phyloP scores from a whole-genome alignment of 331 rosid genomes.

The Spiraea crenata region DNA sequence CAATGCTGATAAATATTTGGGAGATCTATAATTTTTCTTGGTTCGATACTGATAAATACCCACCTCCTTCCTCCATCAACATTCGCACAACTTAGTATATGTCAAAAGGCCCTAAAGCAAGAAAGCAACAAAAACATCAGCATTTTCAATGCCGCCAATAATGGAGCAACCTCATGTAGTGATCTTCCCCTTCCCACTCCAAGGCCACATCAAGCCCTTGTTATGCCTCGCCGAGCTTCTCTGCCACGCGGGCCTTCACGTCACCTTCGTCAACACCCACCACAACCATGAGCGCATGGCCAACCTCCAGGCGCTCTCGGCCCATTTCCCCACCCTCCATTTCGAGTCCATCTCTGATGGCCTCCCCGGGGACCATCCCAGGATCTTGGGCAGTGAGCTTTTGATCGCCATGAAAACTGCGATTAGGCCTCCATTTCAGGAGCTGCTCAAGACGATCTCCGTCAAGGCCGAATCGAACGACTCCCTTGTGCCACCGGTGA shows the following conservation, averaged over 20 bases:
- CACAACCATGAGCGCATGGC: constrained; percentile 26
- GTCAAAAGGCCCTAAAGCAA: too few relatives aligned
- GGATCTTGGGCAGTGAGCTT: neutral
- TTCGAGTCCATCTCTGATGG: constrained; percentile 38
- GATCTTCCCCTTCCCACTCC: constrained; percentile 11
- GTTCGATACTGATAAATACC: too few relatives aligned
- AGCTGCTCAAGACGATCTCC: constrained; percentile 14
- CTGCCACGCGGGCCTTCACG: constrained; percentile 19
- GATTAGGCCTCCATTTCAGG: constrained; percentile 24
- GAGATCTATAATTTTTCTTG: too few relatives aligned
- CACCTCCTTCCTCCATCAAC: too few relatives aligned
- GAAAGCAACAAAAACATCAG: too few relatives aligned
- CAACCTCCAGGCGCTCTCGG: constrained; percentile 4
- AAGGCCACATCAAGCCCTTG: constrained; percentile 25
- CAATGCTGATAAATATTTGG: too few relatives aligned
- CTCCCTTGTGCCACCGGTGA: constrained; percentile 7
- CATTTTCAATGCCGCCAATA: too few relatives aligned
- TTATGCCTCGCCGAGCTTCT: constrained; percentile 27
- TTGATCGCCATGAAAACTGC: neutral
- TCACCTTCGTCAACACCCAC: constrained; percentile 33
- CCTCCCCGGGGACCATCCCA: constrained; percentile 21
- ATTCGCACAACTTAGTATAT: too few relatives aligned
- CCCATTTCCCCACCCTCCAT: constrained; percentile 27
- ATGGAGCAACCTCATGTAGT: constrained; percentile 7
- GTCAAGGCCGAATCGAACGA: neutral